phyloP scores from a whole-genome alignment of 805 yeast genomes.

The Isabelozyma heimii region DNA sequence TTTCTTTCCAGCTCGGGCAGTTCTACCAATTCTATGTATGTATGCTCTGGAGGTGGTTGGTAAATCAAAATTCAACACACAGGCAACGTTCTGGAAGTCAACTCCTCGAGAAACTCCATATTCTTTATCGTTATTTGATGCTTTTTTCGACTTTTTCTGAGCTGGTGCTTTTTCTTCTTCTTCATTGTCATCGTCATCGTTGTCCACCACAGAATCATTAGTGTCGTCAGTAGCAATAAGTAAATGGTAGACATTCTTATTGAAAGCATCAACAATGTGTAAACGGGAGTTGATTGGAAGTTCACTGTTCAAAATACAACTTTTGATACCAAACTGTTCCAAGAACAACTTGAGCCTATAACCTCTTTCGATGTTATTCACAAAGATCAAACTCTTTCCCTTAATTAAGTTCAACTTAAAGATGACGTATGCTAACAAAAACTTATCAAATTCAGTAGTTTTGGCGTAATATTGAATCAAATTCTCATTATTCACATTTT shows the following conservation, averaged over 20 bases:
- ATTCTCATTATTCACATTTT: constrained; percentile 55
- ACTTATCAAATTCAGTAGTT: constrained; percentile 87
- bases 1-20: constrained; percentile 95
- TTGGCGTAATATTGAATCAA: constrained; percentile 84
- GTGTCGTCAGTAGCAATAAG: constrained; percentile 95
- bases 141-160: constrained; percentile 19
- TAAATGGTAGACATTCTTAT: constrained; percentile 80
- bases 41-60: constrained; percentile 88
- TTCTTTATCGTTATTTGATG: constrained; percentile 57
- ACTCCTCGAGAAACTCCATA: constrained; percentile 97
- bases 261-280: constrained; percentile 93
- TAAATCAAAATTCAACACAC: constrained; percentile 92
- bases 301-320: constrained; percentile 88
- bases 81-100: constrained; percentile 93
- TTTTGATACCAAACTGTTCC: constrained; percentile 90
- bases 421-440: constrained; percentile 84
- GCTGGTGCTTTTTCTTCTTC: constrained; percentile 17
- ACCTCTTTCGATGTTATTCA: constrained; percentile 92
- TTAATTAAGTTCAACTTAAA: constrained; percentile 83
- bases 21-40: constrained; percentile 92
- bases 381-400: constrained; percentile 89
- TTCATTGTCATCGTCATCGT: constrained; percentile 47
- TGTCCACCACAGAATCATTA: constrained; percentile 50
- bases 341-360: constrained; percentile 85
- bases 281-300: constrained; percentile 89